phyloP scores from a whole-genome alignment of 2,329 filamentous ascomycete species.

The Bipolaris zeicola region DNA sequence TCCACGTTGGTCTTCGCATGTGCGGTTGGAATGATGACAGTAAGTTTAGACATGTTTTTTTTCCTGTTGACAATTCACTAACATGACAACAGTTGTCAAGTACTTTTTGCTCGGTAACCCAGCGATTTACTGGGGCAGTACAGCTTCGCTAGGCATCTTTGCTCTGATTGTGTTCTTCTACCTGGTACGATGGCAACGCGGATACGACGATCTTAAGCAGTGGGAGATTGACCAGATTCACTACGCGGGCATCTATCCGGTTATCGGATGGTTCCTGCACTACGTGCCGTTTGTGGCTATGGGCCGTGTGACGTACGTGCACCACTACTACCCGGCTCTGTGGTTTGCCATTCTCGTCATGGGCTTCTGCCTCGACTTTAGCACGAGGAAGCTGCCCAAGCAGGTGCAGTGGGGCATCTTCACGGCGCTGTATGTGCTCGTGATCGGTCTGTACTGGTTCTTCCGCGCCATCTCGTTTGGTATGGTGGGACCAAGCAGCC shows the following conservation, averaged over 20 bases:
- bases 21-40: slow-evolving; percentile 94
- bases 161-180: slow-evolving; percentile 80
- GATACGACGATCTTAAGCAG: slow-evolving; percentile 80
- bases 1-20: slow-evolving; percentile 96
- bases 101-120: slow-evolving; percentile 99
- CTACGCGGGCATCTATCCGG: slow-evolving; percentile 88
- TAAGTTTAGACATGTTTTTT: slow-evolving; percentile 25
- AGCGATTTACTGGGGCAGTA: slow-evolving; percentile 93
- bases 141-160: slow-evolving; percentile 75
- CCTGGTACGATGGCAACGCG: slow-evolving; percentile 91
- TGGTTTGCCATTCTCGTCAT: slow-evolving; percentile 94
- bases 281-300: slow-evolving; percentile 96
- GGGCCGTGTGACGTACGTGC: slow-evolving; percentile 98
- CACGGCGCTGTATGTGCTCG: slow-evolving; percentile 70
- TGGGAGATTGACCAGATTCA: slow-evolving; percentile 91
- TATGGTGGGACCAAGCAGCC: slow-evolving; percentile 81
- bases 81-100: slow-evolving; percentile 67
- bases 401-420: slow-evolving; percentile 72
- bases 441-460: slow-evolving; percentile 82
- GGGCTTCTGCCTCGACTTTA: slow-evolving; percentile 88
- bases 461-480: slow-evolving; percentile 97
- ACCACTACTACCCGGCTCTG: slow-evolving; percentile 97
- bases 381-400: slow-evolving; percentile 69
- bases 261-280: slow-evolving; percentile 93
- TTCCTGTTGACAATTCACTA: slow-evolving; percentile 11